phyloP scores from a whole-genome alignment of 2,329 filamentous ascomycete genomes.

The Hypoxylon sp. region DNA sequence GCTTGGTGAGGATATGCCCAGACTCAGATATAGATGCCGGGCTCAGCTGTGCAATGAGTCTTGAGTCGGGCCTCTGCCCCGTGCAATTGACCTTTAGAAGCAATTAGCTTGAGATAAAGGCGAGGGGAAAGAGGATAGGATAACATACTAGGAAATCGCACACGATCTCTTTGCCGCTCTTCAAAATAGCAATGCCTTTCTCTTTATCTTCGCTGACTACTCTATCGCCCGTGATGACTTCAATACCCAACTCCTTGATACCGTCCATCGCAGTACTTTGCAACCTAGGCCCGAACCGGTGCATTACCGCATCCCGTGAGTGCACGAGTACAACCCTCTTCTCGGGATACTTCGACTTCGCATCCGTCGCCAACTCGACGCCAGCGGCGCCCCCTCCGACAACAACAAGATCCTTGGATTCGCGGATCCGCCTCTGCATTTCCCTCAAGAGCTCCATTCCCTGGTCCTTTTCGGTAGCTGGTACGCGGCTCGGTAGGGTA shows the following conservation, averaged over 20 bases:
- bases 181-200: conserved; percentile 60
- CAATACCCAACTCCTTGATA: conserved; percentile 63
- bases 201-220: conserved; percentile 57
- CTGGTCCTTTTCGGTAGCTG: conserved; percentile 59
- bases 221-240: conserved; percentile 67
- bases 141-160: conserved; percentile 67
- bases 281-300: conserved; percentile 63
- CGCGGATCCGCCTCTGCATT: conserved; percentile 64
- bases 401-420: conserved; percentile 63
- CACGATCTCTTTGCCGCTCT: conserved; percentile 61
- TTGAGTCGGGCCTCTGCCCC: conserved; percentile 71
- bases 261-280: conserved; percentile 59
- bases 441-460: conserved; percentile 61
- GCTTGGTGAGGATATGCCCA: conserved; percentile 68
- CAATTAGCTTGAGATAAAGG: conserved; percentile 10
- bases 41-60: conserved; percentile 62
- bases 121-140: conserved; percentile 2
- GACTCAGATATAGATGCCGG: conserved; percentile 62
- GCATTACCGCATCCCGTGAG: conserved; percentile 68
- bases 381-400: conserved; percentile 74
- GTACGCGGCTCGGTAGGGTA: conserved; percentile 64
- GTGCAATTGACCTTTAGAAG: conserved; percentile 68
- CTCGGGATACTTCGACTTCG: conserved; percentile 68
- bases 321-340: conserved; percentile 72
- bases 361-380: conserved; percentile 73